Evolutionary conservation across 495 filamentous ascomycete species (phyloP), one percentile per base, ranked within the genome.

Genomic region (Podospora tetraspora): DNA sequence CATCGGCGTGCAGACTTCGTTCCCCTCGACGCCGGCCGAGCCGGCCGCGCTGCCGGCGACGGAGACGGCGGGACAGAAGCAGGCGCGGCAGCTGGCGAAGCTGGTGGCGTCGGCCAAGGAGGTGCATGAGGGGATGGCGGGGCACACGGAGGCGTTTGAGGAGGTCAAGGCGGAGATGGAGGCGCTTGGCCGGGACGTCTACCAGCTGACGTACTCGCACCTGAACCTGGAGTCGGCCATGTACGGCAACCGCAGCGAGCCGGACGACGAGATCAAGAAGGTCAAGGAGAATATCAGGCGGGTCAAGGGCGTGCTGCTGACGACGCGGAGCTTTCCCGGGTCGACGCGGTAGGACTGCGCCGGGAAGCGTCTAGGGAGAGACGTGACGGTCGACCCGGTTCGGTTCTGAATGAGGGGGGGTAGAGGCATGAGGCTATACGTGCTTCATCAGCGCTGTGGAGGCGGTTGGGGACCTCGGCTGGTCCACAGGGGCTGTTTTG

Each of bases 301-400:
- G 70, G 88, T 98, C n/a, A 99, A 99, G 83, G 94, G 95, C 21
- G 90, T 94, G 60, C 80, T 99, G 77, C 73, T 99, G 75, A 94
- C 89, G 82, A 88, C 93, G 21, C 83, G 88, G 74, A 87, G 80
- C 69, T 89, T 90, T 72, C 86, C 87, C 8, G 70, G 76, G 29
- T 66, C 72, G 9, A 66, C 64, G 58, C 59, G 64, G 32, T 66
- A 43, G 30, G 16, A 13, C 32, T 12, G 32, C 32, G 29, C 29
- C 29, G 29, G 29, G 29, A 30, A 30, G 9, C 11, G 32, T 34
- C 32, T 13, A 3, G 32, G 11, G 32, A 34, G 32, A 13, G 11
- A 34, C 11, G 3, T 32, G 30, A 29, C 29, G 29, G 11, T 3
- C 32, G 32, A 34, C 32, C 32, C 11, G 9, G 11, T 34, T 19